Percentiles rank a stretch among this genome's conserved stretches.
These are phyloP conservation scores for Pulveroboletus ravenelii DNA, from an alignment of 768 basidiomycete genomes.

Conservation along the genomic window DNA sequence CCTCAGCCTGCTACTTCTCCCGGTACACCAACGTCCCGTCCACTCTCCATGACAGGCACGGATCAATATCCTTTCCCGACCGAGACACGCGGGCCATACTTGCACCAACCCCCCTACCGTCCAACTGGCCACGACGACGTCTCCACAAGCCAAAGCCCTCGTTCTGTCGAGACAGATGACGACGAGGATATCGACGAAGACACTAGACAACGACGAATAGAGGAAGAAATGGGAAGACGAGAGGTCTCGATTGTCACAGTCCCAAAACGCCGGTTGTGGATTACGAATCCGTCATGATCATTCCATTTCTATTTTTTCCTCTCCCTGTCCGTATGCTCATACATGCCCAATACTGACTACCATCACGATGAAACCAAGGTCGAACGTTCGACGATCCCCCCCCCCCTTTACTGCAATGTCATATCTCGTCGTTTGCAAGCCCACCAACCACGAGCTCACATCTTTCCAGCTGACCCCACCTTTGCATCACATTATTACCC, in stretches of 20 bases:
- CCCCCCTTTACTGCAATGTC: conserved; percentile 11
- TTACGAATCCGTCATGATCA: conserved; percentile 58
- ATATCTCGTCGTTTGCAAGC: conserved; percentile 13
- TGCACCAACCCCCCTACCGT: conserved; percentile 61
- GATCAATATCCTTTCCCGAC: conserved; percentile 44
- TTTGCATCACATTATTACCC: conserved; percentile 25
- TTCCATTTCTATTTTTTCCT: background rate
- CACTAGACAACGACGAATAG: conserved; percentile 66
- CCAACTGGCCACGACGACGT: conserved; percentile 42
- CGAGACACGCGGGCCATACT: conserved; percentile 55
- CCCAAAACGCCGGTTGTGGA: conserved; percentile 69
- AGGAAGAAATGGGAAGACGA: conserved; percentile 76
- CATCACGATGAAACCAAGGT: conserved; percentile 10
- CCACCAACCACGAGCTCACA: conserved; percentile 1
- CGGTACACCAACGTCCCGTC: conserved; percentile 35
- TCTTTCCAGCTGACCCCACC: background rate
- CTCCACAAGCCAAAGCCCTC: conserved; percentile 37
- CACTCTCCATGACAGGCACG: conserved; percentile 37
- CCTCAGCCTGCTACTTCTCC: conserved; percentile 31
- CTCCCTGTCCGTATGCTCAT: conserved; percentile 5
- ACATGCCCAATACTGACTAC: conserved; percentile 22
- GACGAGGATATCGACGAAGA: conserved; percentile 74
- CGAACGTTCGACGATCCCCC: conserved; percentile 3
- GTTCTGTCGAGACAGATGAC: conserved; percentile 52
- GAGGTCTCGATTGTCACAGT: conserved; percentile 79